Conservation (phyloP, 1,284 basidiomycete species). For the Mrakiaceae sp. region DNA sequence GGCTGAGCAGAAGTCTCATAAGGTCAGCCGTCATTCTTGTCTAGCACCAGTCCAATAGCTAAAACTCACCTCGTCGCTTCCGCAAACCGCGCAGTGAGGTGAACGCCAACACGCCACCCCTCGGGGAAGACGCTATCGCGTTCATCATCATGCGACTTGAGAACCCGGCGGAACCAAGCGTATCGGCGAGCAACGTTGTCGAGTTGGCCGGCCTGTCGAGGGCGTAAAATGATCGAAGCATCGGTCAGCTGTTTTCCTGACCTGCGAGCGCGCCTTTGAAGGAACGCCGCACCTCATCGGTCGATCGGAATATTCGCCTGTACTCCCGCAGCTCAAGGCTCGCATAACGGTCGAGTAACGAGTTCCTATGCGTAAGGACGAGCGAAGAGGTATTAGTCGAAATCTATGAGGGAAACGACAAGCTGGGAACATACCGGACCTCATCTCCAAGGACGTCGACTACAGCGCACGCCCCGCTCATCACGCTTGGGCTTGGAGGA, state of each 20-base stretch:
- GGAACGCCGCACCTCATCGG: conserved; percentile 52
- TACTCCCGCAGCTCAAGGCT: conserved; percentile 90
- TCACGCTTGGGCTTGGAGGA: conserved; percentile 46
- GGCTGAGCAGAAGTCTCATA: conserved; percentile 20
- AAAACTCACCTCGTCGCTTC: conserved; percentile 64
- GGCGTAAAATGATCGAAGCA: neutral
- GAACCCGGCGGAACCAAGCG: conserved; percentile 89
- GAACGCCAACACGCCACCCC: conserved; percentile 71
- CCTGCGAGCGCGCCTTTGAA: no score
- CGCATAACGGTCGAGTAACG: conserved; percentile 81
- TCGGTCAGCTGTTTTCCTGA: neutral
- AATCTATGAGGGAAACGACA: neutral
- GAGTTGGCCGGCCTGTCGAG: conserved; percentile 62
- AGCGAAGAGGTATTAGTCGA: neutral
- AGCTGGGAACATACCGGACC: conserved; percentile 42
- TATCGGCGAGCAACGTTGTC: conserved; percentile 90
- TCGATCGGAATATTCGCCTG: conserved; percentile 82
- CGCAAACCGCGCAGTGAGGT: conserved; percentile 66
- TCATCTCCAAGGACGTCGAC: conserved; percentile 78
- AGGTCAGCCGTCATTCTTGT: neutral
- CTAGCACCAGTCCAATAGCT: no score
- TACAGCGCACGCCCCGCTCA: conserved; percentile 67
- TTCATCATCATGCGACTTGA: conserved; percentile 79
- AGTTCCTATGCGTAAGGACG: conserved; percentile 31
- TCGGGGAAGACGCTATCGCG: conserved; percentile 68